Evolutionary conservation across 208 protist species (phyloP).

Genomic region (Spironucleus salmonicida): DNA sequence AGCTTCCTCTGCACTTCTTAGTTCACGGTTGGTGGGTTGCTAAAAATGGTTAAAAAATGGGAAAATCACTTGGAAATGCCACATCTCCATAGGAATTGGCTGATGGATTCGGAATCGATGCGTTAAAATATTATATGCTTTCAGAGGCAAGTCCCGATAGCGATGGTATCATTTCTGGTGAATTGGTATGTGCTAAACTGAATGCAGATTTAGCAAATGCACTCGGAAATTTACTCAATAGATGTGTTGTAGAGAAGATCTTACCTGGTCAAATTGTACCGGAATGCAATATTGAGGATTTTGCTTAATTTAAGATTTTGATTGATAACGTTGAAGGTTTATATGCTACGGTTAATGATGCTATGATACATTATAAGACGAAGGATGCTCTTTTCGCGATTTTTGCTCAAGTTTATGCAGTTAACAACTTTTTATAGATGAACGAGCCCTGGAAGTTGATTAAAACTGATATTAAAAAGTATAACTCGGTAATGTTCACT

Average conservation of each 20-base stretch:
- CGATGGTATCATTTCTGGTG: constrained; percentile 23
- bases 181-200: not conserved
- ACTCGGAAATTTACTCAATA: constrained; percentile 31
- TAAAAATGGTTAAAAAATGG: constrained; percentile 79
- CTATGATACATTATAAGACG: not conserved
- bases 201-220: constrained; percentile 29
- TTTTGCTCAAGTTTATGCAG: not conserved
- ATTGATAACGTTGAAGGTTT: not conserved
- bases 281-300: not conserved
- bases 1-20: constrained; percentile 58
- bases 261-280: constrained; percentile 8
- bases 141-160: not conserved
- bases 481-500: constrained; percentile 22
- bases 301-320: not conserved
- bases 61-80: constrained; percentile 85
- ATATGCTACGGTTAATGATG: not conserved
- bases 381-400: not conserved
- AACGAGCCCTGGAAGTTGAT: constrained; percentile 22
- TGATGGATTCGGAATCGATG: constrained; percentile 41
- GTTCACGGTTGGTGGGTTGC: constrained; percentile 65
- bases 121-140: constrained; percentile 29
- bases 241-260: not conserved
- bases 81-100: constrained; percentile 69
- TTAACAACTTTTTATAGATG: constrained; percentile 9
- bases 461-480: not conserved